phyloP scores from a whole-genome alignment of 768 basidiomycete species.

The Mycena capillaripes region DNA sequence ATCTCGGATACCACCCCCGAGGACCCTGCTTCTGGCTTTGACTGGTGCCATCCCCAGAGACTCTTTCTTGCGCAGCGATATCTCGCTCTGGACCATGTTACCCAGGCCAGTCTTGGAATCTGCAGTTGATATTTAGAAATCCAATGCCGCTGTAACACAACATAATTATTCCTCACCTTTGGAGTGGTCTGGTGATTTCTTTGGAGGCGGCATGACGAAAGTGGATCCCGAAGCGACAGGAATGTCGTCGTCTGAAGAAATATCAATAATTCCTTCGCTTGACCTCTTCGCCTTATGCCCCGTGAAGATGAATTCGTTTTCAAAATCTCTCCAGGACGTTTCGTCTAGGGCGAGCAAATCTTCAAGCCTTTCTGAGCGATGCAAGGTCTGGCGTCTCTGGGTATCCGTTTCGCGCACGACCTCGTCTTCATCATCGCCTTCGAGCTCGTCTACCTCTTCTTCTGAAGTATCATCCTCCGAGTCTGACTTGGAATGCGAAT shows the following conservation, averaged over 20 bases:
- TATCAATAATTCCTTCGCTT: background rate
- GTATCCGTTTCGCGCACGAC: slow-evolving; percentile 57
- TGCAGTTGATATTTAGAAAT: background rate
- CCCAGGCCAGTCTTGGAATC: slow-evolving; percentile 40
- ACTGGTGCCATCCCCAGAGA: slow-evolving; percentile 56
- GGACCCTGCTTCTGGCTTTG: slow-evolving; percentile 42
- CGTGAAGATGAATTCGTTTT: slow-evolving; percentile 65
- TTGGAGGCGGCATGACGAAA: slow-evolving; percentile 22
- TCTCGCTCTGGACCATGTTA: slow-evolving; percentile 58
- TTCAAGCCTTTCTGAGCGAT: slow-evolving; percentile 59
- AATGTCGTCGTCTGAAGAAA: slow-evolving; percentile 41
- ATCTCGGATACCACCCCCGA: slow-evolving; percentile 36
- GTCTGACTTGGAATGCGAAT: background rate
- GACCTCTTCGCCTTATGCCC: slow-evolving; percentile 13
- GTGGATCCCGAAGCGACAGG: slow-evolving; percentile 51
- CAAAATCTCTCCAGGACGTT: slow-evolving; percentile 59
- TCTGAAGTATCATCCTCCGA: slow-evolving; percentile 1
- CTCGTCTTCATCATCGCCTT: slow-evolving; percentile 50
- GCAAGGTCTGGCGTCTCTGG: slow-evolving; percentile 65
- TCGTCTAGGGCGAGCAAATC: slow-evolving; percentile 60
- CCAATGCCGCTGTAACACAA: background rate
- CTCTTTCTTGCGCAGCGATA: slow-evolving; percentile 61
- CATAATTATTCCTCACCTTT: background rate
- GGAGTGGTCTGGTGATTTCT: background rate
- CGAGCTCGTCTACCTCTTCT: background rate